These are phyloP conservation scores for Calonectria hawksworthii DNA, from an alignment of 2,329 filamentous ascomycete species.

Conservation along the genomic window DNA sequence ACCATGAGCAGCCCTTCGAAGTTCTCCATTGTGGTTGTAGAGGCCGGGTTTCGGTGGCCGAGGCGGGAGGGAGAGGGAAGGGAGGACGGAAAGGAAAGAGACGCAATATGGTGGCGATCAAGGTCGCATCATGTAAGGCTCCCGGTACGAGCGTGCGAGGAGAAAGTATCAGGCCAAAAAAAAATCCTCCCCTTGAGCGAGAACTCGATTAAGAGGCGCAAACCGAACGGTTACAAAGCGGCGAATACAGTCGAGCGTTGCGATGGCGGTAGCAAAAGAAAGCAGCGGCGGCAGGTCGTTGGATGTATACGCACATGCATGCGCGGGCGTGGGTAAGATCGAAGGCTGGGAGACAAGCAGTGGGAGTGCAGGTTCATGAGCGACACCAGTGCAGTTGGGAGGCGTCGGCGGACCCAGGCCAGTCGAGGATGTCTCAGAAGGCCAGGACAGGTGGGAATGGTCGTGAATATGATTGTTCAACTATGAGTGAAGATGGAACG, in stretches of 20 bases:
- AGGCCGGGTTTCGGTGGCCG: neutral
- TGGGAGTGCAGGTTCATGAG: neutral
- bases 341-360: constrained; percentile 6
- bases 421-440: constrained; percentile 28
- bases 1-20: constrained; percentile 64
- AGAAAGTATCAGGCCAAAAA: constrained; percentile 4
- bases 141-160: neutral
- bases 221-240: neutral
- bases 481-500: constrained; percentile 43
- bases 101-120: constrained; percentile 30
- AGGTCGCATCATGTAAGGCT: constrained; percentile 43
- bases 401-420: constrained; percentile 11
- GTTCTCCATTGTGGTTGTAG: constrained; percentile 50
- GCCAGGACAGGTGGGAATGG: constrained; percentile 28
- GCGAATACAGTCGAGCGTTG: neutral
- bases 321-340: neutral
- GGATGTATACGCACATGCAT: neutral
- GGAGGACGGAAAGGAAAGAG: constrained; percentile 5
- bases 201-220: neutral
- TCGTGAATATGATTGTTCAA: constrained; percentile 39
- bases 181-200: neutral
- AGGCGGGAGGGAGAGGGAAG: neutral
- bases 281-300: neutral
- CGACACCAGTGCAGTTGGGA: constrained; percentile 17
- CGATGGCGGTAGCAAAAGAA: neutral